phyloP scores from a whole-genome alignment of 345 rosid species.

The Camelina laxa region DNA sequence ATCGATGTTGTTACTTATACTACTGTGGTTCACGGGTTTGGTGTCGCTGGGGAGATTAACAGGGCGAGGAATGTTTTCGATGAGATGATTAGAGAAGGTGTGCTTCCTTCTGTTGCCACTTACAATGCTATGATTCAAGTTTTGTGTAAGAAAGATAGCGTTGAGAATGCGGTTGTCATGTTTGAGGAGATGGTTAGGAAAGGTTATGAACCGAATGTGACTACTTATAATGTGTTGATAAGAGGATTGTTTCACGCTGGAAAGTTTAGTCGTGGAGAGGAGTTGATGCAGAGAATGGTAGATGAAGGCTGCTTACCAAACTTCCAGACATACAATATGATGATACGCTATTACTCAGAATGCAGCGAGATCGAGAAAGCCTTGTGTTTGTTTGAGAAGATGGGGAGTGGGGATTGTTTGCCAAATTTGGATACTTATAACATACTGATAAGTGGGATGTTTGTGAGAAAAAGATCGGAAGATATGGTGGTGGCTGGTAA shows the following conservation, averaged over 20 bases:
- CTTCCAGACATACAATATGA: slow-evolving; percentile 77
- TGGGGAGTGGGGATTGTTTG: slow-evolving; percentile 68
- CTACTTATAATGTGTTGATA: slow-evolving; percentile 72
- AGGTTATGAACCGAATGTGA: slow-evolving; percentile 72
- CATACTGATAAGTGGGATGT: slow-evolving; percentile 80
- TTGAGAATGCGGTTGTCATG: slow-evolving; percentile 69
- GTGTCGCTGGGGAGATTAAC: slow-evolving; percentile 70
- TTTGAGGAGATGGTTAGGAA: slow-evolving; percentile 82
- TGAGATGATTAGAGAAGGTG: slow-evolving; percentile 71
- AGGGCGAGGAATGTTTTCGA: slow-evolving; percentile 68
- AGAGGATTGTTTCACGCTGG: slow-evolving; percentile 85
- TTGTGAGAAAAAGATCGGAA: slow-evolving; percentile 76
- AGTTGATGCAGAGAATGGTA: slow-evolving; percentile 69
- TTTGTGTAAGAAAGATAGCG: slow-evolving; percentile 83
- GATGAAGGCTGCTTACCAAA: slow-evolving; percentile 71
- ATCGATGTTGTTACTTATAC: slow-evolving; percentile 84
- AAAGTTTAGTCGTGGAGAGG: slow-evolving; percentile 63
- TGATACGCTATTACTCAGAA: slow-evolving; percentile 71
- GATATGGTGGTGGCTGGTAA: slow-evolving; percentile 84
- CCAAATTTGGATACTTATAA: slow-evolving; percentile 91
- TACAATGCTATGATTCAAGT: slow-evolving; percentile 90
- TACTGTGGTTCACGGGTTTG: slow-evolving; percentile 80
- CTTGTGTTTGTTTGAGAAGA: slow-evolving; percentile 66
- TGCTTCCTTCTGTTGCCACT: slow-evolving; percentile 86
- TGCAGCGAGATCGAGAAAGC: slow-evolving; percentile 75